Evolutionary conservation across 2,329 filamentous ascomycete species (phyloP), one percentile per base, ranked within the genome.

Genomic region (Myrmaecium sp.): DNA sequence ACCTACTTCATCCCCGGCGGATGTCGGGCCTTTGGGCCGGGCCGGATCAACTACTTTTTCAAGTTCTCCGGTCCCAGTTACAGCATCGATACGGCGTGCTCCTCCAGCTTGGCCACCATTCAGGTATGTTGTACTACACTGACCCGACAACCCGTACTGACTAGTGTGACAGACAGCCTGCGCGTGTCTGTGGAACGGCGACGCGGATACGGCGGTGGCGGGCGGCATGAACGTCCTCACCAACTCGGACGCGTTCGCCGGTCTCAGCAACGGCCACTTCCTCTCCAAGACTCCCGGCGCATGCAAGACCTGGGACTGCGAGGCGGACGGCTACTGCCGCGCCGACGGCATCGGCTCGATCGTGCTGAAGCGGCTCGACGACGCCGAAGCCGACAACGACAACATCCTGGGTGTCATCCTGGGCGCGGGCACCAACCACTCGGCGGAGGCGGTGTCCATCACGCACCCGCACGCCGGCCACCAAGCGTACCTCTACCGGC

Each of bases 1-100:
- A 66, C 62, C 0, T 68, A 69, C 39, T 64, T 49, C 36, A 62
- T 69, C 23, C 57, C 65, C 0, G 63, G 63, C 12, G 55, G 55
- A 15, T 46, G 49, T 5, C 50, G 66, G 11, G 64, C 62, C 0
- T 70, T 69, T 30, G 55, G 47, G 0, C 57, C 58, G 0, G 66
- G 64, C 0, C 55, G 65, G 3, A 53, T 62, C 32, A 61, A 59
- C 28, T 46, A 43, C 23, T 23, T 29, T 16, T 42, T 41, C 29
- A 36, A 36, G 9, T 43, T 42, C 18, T 30, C 24, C 10, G 42
- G 42, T 0, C 41, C 41, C 4, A 33, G 27, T 19, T 35, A 27
- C 15, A 37, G 32, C 9, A 18, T 33, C n/a, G 38, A 42, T 23
- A 41, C 39, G 1, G 39, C 39, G 4, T 42, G 39, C 28, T 38